Percentiles rank a stretch among this genome's conserved stretches.
These are phyloP conservation scores for Trypanosoma rangeli DNA, from an alignment of 208 protist species.

Conservation along the genomic window DNA sequence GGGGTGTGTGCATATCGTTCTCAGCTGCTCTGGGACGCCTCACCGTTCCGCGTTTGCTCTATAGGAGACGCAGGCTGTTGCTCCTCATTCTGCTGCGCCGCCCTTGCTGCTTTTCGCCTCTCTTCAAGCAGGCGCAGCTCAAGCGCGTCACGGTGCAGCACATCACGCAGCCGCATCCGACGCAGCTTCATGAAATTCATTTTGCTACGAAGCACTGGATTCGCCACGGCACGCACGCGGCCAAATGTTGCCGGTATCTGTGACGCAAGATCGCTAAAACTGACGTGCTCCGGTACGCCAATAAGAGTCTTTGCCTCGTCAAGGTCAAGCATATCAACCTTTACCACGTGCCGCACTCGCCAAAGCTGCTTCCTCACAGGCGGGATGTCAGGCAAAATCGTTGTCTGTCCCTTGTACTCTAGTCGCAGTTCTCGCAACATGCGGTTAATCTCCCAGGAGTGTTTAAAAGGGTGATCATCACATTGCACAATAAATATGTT, in stretches of 20 bases:
- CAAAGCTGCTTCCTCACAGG: conserved; percentile 70
- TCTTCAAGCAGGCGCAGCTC: conserved; percentile 75
- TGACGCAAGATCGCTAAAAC: conserved; percentile 60
- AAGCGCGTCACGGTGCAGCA: conserved; percentile 76
- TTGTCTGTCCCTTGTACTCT: conserved; percentile 84
- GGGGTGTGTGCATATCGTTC: neutral
- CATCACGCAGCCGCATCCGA: conserved; percentile 78
- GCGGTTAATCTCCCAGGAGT: conserved; percentile 83
- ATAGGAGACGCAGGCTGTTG: neutral
- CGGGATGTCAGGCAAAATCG: conserved; percentile 79
- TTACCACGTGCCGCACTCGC: conserved; percentile 74
- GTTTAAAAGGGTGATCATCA: conserved; percentile 84
- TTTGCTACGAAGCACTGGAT: conserved; percentile 64
- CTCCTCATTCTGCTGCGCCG: neutral
- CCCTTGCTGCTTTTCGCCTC: conserved; percentile 30
- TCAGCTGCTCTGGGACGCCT: neutral
- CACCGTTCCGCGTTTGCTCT: neutral
- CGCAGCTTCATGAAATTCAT: conserved; percentile 82
- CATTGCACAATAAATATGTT: conserved; percentile 85
- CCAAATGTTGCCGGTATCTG: conserved; percentile 73
- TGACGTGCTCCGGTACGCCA: conserved; percentile 78
- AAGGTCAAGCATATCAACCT: conserved; percentile 72
- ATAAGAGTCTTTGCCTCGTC: conserved; percentile 82
- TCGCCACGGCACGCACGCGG: conserved; percentile 35
- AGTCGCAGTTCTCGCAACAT: conserved; percentile 79